Evolutionary conservation across 805 yeast species (phyloP).

Genomic region (baker's yeast (Saccharomyces cerevisiae)): DNA sequence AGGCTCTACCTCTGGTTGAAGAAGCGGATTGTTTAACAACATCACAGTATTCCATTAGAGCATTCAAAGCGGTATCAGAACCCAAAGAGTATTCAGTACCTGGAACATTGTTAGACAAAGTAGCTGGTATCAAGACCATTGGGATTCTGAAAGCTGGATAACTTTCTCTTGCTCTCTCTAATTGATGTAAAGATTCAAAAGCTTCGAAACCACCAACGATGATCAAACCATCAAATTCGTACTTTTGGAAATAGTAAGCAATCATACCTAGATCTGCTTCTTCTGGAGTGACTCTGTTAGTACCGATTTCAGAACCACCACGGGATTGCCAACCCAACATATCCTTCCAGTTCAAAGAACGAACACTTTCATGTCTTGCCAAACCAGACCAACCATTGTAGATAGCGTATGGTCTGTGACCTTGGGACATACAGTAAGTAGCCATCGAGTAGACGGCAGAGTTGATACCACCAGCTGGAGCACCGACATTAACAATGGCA

Average conservation of each 20-base stretch:
- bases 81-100: conserved; percentile 76
- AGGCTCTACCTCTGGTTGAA: conserved; percentile 68
- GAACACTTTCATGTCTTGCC: conserved; percentile 52
- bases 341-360: conserved; percentile 56
- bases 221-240: conserved; percentile 60
- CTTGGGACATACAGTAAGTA: conserved; percentile 64
- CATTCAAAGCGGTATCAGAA: conserved; percentile 65
- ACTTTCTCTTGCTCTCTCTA: conserved; percentile 48
- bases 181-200: conserved; percentile 59
- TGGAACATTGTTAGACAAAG: conserved; percentile 73
- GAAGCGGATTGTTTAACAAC: conserved; percentile 73
- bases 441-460: conserved; percentile 72
- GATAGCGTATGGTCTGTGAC: conserved; percentile 64
- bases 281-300: conserved; percentile 62
- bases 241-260: conserved; percentile 64
- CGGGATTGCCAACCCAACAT: conserved; percentile 63
- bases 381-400: conserved; percentile 71
- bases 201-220: conserved; percentile 81
- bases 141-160: conserved; percentile 73
- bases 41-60: conserved; percentile 65
- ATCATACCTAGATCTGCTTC: conserved; percentile 61
- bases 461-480: conserved; percentile 73
- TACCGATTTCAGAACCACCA: conserved; percentile 80
- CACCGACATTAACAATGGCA: conserved; percentile 71
- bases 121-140: conserved; percentile 70